A percentile compares a stretch with the other conserved stretches of the same genome.
Conservation (phyloP, 2,329 filamentous ascomycete genomes). For the Corinectria fuckeliana region DNA sequence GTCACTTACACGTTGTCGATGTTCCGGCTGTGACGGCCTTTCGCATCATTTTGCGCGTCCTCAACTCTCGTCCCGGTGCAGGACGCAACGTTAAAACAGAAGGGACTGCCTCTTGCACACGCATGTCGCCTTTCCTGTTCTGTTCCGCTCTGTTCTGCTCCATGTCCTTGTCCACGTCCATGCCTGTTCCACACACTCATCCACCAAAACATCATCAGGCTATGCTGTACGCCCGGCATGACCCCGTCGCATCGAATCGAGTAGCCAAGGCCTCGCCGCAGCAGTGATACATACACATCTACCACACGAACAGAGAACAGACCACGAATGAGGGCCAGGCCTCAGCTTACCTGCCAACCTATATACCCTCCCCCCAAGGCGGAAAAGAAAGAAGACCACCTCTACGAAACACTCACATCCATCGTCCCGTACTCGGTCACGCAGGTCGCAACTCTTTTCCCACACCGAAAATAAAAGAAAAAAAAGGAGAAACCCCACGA, state of each 20-base stretch:
- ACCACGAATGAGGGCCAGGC: too few relatives aligned
- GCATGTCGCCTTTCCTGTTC: background rate
- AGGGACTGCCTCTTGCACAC: background rate
- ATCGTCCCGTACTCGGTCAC: background rate
- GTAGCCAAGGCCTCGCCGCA: background rate
- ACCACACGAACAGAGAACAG: background rate
- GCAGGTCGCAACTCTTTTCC: background rate
- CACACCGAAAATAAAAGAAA: background rate
- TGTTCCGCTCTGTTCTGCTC: background rate
- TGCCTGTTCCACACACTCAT: too few relatives aligned
- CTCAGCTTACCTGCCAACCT: too few relatives aligned
- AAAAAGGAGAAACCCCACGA: background rate
- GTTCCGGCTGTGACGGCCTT: background rate
- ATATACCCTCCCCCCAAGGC: background rate
- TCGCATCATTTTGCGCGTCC: background rate
- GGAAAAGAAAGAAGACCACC: slow-evolving; percentile 2
- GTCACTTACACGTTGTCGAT: background rate
- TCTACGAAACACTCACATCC: too few relatives aligned
- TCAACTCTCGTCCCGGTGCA: background rate
- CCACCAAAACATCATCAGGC: background rate
- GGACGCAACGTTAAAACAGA: background rate
- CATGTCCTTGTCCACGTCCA: background rate
- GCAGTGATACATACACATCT: background rate
- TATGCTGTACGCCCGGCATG: background rate
- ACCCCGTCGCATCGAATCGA: background rate